These are phyloP conservation scores for Lichenothelia convexa DNA, from an alignment of 495 filamentous ascomycete species.

Conservation along the genomic window DNA sequence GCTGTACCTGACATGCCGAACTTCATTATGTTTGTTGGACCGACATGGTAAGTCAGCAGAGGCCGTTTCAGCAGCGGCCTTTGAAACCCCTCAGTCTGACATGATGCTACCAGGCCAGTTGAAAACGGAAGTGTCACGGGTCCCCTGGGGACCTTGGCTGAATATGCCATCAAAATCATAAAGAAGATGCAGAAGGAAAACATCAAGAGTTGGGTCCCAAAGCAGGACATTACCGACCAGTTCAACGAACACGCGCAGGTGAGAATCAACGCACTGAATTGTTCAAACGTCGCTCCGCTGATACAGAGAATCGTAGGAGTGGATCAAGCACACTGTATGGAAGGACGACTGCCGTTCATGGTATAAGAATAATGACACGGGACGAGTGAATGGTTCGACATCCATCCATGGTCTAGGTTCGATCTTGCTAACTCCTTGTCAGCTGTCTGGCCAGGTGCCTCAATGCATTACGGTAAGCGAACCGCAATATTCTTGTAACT, in stretches of 20 bases:
- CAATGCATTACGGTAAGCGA: constrained; percentile 14
- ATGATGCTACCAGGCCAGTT: constrained; percentile 13
- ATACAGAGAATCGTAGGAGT: constrained; percentile 8
- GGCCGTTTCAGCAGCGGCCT: not conserved
- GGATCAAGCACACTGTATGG: constrained; percentile 24
- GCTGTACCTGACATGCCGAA: constrained; percentile 20
- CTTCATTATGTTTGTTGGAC: constrained; percentile 18
- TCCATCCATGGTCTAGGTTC: not conserved
- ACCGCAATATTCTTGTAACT: too few relatives aligned
- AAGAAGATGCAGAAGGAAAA: constrained; percentile 24
- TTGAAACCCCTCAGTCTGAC: too few relatives aligned
- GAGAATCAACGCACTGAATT: not conserved
- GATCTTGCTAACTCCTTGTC: not conserved
- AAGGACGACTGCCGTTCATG: constrained; percentile 19
- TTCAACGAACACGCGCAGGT: constrained; percentile 21
- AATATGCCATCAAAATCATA: constrained; percentile 18
- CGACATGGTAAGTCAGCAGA: constrained; percentile 6
- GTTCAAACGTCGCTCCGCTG: not conserved
- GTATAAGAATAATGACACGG: constrained; percentile 22
- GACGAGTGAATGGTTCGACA: constrained; percentile 14
- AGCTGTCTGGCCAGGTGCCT: constrained; percentile 19
- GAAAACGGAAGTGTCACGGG: constrained; percentile 20
- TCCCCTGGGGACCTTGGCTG: constrained; percentile 14
- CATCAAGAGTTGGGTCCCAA: constrained; percentile 18
- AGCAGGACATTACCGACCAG: constrained; percentile 16